phyloP scores from a whole-genome alignment of 192 early-diverging fungal species.

The Coemansia sp. region DNA sequence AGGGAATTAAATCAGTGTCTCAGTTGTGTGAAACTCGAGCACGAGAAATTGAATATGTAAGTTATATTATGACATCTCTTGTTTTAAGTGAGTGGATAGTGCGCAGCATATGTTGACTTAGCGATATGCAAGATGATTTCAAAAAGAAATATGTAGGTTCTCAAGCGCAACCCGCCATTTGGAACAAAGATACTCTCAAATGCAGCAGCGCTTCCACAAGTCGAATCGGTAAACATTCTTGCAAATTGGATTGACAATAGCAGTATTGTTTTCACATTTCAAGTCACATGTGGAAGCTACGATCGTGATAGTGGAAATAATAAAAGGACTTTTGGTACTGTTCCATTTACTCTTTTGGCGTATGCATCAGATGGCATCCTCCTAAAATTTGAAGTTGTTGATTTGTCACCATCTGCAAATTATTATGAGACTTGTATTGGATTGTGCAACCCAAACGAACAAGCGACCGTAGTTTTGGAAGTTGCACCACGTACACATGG shows the following conservation, averaged over 20 bases:
- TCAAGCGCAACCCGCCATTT: constrained; percentile 60
- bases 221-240: constrained; percentile 3
- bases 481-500: constrained; percentile 33
- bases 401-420: background rate
- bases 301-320: background rate
- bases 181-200: constrained; percentile 56
- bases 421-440: constrained; percentile 33
- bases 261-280: constrained; percentile 34
- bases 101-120: no score
- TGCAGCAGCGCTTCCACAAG: constrained; percentile 10
- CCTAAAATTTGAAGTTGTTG: constrained; percentile 32
- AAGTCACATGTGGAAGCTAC: background rate
- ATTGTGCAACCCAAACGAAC: constrained; percentile 29
- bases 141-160: constrained; percentile 29
- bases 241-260: constrained; percentile 23
- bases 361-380: constrained; percentile 33
- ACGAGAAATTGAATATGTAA: constrained; percentile 56
- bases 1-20: constrained; percentile 50
- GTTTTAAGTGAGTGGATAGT: no score
- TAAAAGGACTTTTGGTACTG: background rate
- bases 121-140: background rate
- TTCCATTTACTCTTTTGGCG: constrained; percentile 18
- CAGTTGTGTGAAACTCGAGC: constrained; percentile 38
- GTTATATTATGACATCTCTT: background rate
- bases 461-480: constrained; percentile 22